Conservation (phyloP, 2,329 filamentous ascomycete species). For the Clarireedia hainanense region DNA sequence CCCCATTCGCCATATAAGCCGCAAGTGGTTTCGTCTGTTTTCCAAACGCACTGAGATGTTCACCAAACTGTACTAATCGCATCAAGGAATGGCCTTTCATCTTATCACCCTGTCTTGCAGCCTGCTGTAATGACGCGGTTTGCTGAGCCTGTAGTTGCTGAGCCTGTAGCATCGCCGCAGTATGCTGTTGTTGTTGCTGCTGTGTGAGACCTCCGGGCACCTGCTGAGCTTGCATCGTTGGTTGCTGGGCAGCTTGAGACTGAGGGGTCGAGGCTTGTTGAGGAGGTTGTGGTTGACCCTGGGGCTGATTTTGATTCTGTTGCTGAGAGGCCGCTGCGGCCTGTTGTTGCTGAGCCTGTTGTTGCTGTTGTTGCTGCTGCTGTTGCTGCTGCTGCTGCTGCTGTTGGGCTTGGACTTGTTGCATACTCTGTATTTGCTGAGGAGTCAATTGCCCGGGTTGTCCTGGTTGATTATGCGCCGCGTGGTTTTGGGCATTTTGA, state of each 20-base stretch:
- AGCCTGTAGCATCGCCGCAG: constrained; percentile 29
- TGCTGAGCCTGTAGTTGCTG: constrained; percentile 21
- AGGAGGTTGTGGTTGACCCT: constrained; percentile 35
- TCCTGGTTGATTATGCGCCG: constrained; percentile 33
- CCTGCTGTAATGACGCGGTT: constrained; percentile 27
- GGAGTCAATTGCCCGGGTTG: constrained; percentile 43
- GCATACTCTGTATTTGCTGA: constrained; percentile 39
- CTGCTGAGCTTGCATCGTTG: constrained; percentile 32
- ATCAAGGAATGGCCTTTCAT: constrained; percentile 49
- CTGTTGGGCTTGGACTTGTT: constrained; percentile 39
- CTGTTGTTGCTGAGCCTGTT: background rate
- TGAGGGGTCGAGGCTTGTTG: constrained; percentile 35
- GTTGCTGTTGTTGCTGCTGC: constrained; percentile 23
- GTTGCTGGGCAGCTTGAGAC: constrained; percentile 31
- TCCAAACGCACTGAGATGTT: constrained; percentile 51
- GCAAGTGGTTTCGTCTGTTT: constrained; percentile 33
- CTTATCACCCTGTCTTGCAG: constrained; percentile 30
- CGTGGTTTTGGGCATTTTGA: constrained; percentile 36
- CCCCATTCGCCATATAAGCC: constrained; percentile 20
- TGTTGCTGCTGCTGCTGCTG: constrained; percentile 35
- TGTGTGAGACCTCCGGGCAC: constrained; percentile 32
- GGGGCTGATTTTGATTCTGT: constrained; percentile 42
- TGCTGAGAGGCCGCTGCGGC: constrained; percentile 34
- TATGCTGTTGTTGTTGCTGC: constrained; percentile 33
- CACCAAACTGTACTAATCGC: constrained; percentile 54